Evolutionary conservation across 257 asterid genomes (phyloP), one percentile per base, ranked within the genome.

Genomic region (Gentiana straminea): DNA sequence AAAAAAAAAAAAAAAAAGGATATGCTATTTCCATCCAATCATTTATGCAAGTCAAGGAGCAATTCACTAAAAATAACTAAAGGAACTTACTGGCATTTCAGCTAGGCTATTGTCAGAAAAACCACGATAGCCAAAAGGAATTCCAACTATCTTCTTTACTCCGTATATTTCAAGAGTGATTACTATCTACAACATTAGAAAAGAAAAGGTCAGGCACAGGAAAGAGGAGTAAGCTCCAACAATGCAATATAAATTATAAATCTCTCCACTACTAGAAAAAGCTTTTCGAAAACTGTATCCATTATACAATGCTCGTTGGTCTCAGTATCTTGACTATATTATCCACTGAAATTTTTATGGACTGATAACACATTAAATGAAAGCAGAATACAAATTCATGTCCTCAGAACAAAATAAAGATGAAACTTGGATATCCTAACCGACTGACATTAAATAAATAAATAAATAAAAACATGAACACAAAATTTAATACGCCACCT

Each of bases 101-200:
- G 76, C 64, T 68, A 82, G 80, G 51, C 59, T 82, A 53, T 54
- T 54, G 61, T 88, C 94, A 32, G 86, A 68, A 77, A 88, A 88
- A 33, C 97, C 97, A 58, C 96, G 98, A 73, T 91, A 91, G 39
- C 98, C 98, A 68, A 76, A 91, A 34, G 96, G 96, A 68, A 91
- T 87, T 64, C 96, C 96, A 13, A 76, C 81, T 13, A 87, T 82
- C 81, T 79, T 72, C 63, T 79, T 84, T 72, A 83, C 95, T 32
- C 96, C 96, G 73, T 91, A 87, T 59, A 84, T 83, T 79, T 84
- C 94, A 62, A 87, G 96, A 52, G 96, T 82, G 71, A 87, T 79
- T 59, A 84, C 96, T 49, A 91, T 79, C 95, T 91, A 86, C 74
- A 66, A 38, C 59, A 77, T 60, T 56, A 58, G 49, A 53, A 54